Base-by-base conservation (phyloP, 805 yeast species). In the Lipomyces spencermartinsiae region DNA sequence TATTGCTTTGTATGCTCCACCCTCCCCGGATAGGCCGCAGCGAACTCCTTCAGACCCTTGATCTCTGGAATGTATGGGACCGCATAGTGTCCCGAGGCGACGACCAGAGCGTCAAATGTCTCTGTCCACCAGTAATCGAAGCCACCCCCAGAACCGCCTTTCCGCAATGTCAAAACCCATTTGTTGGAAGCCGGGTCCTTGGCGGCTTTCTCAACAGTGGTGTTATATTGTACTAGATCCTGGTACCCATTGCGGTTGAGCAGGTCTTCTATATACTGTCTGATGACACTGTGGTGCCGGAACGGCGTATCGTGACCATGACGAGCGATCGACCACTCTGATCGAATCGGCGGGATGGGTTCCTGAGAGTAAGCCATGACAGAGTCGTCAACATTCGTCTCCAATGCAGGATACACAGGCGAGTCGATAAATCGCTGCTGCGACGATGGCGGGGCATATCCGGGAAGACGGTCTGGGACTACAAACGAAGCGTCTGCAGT, bases 241-340 rank as follows among this genome's bases (percentile, higher is more conserved):
- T 43, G 49, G 49, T 43, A 43, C 49, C 49, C 49, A 43, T 43
- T 43, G 49, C 49, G 49, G 49, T 43, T 43, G 22, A 43, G 49
- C 49, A 43, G 19, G 49, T 43, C 49, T 43, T 43, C 49, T 43
- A 43, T 43, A 43, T 43, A 43, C 22, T 43, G 22, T 43, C 49
- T 43, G 49, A 43, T 43, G 49, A 43, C 49, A 43, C 49, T 43
- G 49, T 43, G 49, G 49, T 43, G 49, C 49, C 49, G 49, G 49
- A 43, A 43, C 49, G 49, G 49, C 49, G 49, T 43, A 43, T 43
- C 49, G 49, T 43, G 49, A 43, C 49, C 49, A n/a, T 43, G 49
- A 43, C 49, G 19, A n/a, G 49, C 19, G n/a, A 43, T 43, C 49
- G 49, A 43, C 49, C 49, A 43, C 49, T 43, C 49, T n/a, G 49